Conservation (phyloP, 108 stramenopile genomes). For the Cylindrotheca fusiformis region DNA sequence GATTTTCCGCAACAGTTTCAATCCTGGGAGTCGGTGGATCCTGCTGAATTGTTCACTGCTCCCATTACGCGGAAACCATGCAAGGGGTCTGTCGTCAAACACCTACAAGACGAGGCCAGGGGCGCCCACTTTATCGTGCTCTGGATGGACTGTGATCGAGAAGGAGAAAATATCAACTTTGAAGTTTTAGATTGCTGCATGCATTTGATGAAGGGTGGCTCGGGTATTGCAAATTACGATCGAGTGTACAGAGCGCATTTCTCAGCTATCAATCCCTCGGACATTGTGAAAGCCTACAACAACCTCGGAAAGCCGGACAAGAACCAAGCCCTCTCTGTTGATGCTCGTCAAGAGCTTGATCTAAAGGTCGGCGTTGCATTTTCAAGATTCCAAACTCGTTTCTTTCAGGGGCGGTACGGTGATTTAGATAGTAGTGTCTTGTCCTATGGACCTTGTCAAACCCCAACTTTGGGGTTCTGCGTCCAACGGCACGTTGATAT, state of each 20-base stretch:
- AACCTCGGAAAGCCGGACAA: constrained; percentile 80
- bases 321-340: constrained; percentile 86
- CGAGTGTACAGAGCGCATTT: constrained; percentile 94
- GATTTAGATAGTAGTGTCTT: constrained; percentile 87
- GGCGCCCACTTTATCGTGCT: constrained; percentile 82
- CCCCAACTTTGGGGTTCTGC: constrained; percentile 95
- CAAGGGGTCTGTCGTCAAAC: constrained; percentile 77
- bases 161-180: constrained; percentile 96
- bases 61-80: constrained; percentile 71
- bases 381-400: constrained; percentile 93
- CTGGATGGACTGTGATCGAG: constrained; percentile 97
- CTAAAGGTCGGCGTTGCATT: constrained; percentile 95
- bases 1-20: constrained; percentile 90
- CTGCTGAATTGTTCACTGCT: constrained; percentile 85
- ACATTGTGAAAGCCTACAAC: constrained; percentile 87
- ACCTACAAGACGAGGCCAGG: constrained; percentile 72
- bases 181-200: constrained; percentile 89
- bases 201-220: constrained; percentile 57
- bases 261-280: constrained; percentile 90
- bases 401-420: constrained; percentile 89
- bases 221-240: constrained; percentile 49
- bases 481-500: constrained; percentile 94
- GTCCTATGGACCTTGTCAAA: constrained; percentile 97
- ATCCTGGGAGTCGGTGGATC: constrained; percentile 90
- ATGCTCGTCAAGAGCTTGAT: constrained; percentile 96